A percentile compares a stretch with the other conserved stretches of the same genome.
These are phyloP conservation scores for Amphibolis antarctica DNA, from an alignment of 106 monocot species.

Conservation along the genomic window DNA sequence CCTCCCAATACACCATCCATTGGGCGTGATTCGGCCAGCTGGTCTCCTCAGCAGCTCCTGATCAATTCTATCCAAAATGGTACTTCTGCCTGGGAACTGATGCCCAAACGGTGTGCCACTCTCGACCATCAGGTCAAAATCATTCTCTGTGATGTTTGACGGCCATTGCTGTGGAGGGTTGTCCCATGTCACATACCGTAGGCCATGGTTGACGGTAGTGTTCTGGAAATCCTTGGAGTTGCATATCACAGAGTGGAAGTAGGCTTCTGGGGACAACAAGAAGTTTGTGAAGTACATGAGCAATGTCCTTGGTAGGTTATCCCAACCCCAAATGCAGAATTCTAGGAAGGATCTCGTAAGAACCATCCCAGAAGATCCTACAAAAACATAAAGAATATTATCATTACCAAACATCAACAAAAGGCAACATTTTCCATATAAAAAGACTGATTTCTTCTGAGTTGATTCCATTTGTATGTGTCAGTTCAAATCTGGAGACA, in stretches of 20 bases:
- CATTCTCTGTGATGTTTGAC: constrained; percentile 30
- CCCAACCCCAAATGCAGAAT: constrained; percentile 90
- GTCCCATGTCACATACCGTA: constrained; percentile 62
- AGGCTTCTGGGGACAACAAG: constrained; percentile 55
- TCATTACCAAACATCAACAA: too few relatives aligned
- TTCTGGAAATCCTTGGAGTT: constrained; percentile 83
- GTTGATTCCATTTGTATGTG: too few relatives aligned
- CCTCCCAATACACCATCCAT: constrained; percentile 59
- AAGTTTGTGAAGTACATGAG: constrained; percentile 93
- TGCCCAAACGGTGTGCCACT: constrained; percentile 74
- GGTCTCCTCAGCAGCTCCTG: constrained; percentile 33
- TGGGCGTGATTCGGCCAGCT: constrained; percentile 27
- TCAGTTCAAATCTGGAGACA: too few relatives aligned
- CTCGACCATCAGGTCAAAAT: constrained; percentile 52
- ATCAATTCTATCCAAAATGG: constrained; percentile 62
- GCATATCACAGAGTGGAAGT: constrained; percentile 94
- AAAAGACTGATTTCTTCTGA: too few relatives aligned
- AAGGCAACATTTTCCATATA: too few relatives aligned
- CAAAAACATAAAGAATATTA: not conserved
- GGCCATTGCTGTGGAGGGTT: constrained; percentile 45
- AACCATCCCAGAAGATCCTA: constrained; percentile 67
- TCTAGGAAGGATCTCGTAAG: constrained; percentile 60
- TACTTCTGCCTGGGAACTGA: constrained; percentile 21
- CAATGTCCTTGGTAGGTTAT: constrained; percentile 81
- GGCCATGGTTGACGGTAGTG: constrained; percentile 65